Percentiles rank a stretch among this genome's conserved stretches.
phyloP scores from a whole-genome alignment of 345 rosid genomes.

The Salix brachista region DNA sequence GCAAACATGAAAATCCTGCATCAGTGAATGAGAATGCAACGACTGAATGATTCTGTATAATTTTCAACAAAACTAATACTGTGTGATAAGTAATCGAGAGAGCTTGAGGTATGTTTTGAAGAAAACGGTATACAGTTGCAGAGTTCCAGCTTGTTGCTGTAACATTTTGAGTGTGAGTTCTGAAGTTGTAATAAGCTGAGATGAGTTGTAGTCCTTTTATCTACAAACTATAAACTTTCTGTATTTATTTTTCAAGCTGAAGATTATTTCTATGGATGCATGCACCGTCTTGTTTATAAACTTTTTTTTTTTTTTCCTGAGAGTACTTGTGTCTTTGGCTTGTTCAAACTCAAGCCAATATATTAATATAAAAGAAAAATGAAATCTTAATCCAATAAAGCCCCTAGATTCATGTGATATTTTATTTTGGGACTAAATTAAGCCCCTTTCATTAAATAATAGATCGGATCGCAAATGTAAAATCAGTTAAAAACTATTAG shows the following conservation, averaged over 20 bases:
- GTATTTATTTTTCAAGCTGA: constrained; percentile 11
- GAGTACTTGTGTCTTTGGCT: no score
- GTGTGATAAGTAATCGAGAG: background rate
- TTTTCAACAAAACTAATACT: background rate
- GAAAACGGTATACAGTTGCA: constrained; percentile 1
- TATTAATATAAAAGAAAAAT: no score
- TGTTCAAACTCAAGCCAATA: no score
- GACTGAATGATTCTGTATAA: constrained; percentile 21
- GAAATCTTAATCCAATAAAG: no score
- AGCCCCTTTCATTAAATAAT: no score
- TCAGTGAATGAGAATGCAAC: constrained; percentile 23
- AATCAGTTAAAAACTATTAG: no score
- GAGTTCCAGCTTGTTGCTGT: constrained; percentile 10
- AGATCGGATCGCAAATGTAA: no score
- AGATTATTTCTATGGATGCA: background rate
- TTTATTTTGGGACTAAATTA: no score
- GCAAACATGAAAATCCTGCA: constrained; percentile 34
- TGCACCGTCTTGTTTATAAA: background rate
- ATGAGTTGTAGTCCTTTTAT: constrained; percentile 1
- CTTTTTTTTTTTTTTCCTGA: background rate
- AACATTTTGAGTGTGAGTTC: constrained; percentile 16
- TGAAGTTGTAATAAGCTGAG: constrained; percentile 7
- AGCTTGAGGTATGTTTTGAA: background rate
- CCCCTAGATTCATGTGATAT: no score
- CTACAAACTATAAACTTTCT: background rate